Evolutionary conservation across 2,329 filamentous ascomycete genomes (phyloP).

Genomic region (Aspergillus udagawae): DNA sequence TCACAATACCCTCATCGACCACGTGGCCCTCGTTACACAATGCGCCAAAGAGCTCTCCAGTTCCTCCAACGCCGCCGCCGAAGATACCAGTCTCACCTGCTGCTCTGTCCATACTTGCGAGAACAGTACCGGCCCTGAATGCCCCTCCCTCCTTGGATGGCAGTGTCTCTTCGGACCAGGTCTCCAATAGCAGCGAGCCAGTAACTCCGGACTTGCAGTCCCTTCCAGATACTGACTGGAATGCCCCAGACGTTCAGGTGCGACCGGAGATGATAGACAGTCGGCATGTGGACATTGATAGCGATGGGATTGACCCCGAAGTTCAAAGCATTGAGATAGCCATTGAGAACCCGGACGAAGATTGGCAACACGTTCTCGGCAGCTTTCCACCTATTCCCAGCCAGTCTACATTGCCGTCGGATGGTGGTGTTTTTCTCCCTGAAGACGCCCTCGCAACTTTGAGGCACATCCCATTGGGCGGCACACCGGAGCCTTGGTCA

Average conservation of each 20-base stretch:
- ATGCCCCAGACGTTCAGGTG: slow-evolving; percentile 32
- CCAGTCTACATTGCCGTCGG: slow-evolving; percentile 24
- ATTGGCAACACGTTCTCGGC: slow-evolving; percentile 55
- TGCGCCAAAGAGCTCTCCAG: slow-evolving; percentile 45
- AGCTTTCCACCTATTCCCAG: slow-evolving; percentile 39
- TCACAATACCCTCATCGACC: slow-evolving; percentile 57
- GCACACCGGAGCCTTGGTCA: slow-evolving; percentile 37
- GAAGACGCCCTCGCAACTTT: slow-evolving; percentile 76
- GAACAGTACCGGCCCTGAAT: slow-evolving; percentile 68
- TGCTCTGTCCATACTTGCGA: slow-evolving; percentile 67
- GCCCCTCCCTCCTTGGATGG: slow-evolving; percentile 86
- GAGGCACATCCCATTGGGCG: slow-evolving; percentile 63
- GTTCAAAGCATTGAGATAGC: slow-evolving; percentile 32
- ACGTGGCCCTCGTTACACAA: slow-evolving; percentile 55
- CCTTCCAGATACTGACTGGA: slow-evolving; percentile 61
- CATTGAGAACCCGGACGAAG: slow-evolving; percentile 41
- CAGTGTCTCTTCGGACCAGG: slow-evolving; percentile 81
- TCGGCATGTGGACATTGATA: slow-evolving; percentile 22
- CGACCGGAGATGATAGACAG: slow-evolving; percentile 29
- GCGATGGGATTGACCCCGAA: slow-evolving; percentile 24
- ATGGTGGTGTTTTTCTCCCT: slow-evolving; percentile 66
- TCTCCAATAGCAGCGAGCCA: slow-evolving; percentile 77
- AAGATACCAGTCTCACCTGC: slow-evolving; percentile 71
- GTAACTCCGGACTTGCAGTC: slow-evolving; percentile 70
- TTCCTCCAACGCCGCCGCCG: slow-evolving; percentile 47